Evolutionary conservation across 176 grass and related monocot species (phyloP).

Genomic region (Musa acuminata): DNA sequence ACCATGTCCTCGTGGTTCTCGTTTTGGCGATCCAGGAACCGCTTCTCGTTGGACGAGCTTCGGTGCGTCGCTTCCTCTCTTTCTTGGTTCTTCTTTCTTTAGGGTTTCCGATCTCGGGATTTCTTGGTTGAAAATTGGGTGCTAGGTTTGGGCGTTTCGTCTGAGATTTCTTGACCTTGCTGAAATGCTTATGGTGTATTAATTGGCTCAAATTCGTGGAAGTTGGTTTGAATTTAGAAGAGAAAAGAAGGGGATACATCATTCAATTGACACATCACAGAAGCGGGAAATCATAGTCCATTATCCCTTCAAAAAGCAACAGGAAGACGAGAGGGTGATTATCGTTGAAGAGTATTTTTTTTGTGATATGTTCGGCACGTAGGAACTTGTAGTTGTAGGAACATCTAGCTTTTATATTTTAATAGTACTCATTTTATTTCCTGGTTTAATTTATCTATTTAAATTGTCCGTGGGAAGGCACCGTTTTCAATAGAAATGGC

Average conservation of each 20-base stretch:
- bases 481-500: no score
- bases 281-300: neutral
- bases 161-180: neutral
- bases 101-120: neutral
- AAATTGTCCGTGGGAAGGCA: no score
- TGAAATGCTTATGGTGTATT: neutral
- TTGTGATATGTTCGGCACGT: no score
- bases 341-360: no score
- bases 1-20: slow-evolving; percentile 61
- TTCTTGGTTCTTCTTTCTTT: slow-evolving; percentile 24
- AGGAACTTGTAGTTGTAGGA: no score
- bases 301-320: neutral
- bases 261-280: neutral
- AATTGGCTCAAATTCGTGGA: neutral
- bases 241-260: neutral
- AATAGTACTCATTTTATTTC: no score
- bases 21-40: slow-evolving; percentile 81
- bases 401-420: no score
- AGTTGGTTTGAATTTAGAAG: neutral
- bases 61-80: slow-evolving; percentile 34
- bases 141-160: neutral
- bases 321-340: neutral
- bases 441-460: no score
- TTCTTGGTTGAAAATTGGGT: neutral
- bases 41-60: slow-evolving; percentile 93